Evolutionary conservation across 306 rosid genomes (phyloP), one percentile per base, ranked within the genome.

Genomic region (Cajanus cajan): DNA sequence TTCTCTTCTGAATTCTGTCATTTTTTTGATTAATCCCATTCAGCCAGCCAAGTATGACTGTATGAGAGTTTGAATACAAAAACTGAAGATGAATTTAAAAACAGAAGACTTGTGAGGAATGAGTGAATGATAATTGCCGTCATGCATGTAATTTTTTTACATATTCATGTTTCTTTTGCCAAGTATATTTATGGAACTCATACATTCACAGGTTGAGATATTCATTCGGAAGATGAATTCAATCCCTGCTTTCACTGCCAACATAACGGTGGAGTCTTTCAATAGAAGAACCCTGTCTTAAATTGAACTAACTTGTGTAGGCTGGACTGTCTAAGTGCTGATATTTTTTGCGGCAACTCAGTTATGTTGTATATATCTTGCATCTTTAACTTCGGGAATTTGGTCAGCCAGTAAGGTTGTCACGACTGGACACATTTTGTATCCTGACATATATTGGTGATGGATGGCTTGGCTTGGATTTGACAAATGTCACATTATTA

Each of bases 211-310:
- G 98, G 94, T 89, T 74, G 97, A 94, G 87, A 90, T 94, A 83
- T 94, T 92, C 78, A 71, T 94, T 57, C 82, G 91, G 86, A 94
- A 90, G 90, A 71, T 94, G 92, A 92, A 88, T 84, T 94, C 98
- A 47, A 90, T 94, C 74, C 98, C 98, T 74, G 98, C 98, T 76
- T 92, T 89, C 91, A 88, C 98, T 74, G 97, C 98, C 75, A 94
- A 94, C 93, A 71, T 92, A 83, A 94, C 98, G 4, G 96, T 94
- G 89, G 98, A 94, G 84, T 92, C 98, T 44, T 94, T 94, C 91
- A 94, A 94, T 64, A 77, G 88, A 85, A 89, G 93, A 77, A 94
- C 98, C 44, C 70, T 90, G 58, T 90, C 94, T 63, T 94, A 80
- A 85, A 58, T 16, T 40, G 67, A 31, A 43, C 48, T 19, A 77